Evolutionary conservation across 257 asterid genomes (phyloP).

Genomic region (Ligustrum vulgare): DNA sequence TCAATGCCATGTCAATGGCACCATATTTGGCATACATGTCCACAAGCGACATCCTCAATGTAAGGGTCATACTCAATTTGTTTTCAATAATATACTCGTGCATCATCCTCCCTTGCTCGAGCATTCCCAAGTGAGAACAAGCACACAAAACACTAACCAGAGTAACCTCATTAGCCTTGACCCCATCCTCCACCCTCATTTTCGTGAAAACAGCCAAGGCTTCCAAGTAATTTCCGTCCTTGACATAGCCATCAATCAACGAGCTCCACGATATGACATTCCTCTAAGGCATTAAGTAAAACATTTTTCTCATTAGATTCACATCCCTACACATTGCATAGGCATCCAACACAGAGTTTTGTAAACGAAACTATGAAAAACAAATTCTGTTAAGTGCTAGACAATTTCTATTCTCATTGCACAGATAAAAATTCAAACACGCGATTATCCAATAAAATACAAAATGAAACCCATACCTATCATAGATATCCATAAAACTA

Average conservation of each 20-base stretch:
- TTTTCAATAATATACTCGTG: constrained; percentile 48
- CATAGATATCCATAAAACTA: neutral
- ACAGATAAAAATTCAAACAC: constrained; percentile 2
- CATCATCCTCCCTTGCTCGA: constrained; percentile 64
- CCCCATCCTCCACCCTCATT: constrained; percentile 44
- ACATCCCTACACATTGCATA: constrained; percentile 67
- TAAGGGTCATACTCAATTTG: constrained; percentile 45
- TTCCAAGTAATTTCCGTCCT: constrained; percentile 45
- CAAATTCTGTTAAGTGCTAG: neutral
- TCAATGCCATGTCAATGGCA: constrained; percentile 56
- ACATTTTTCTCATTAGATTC: constrained; percentile 51
- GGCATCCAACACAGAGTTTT: constrained; percentile 51
- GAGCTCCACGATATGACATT: constrained; percentile 90
- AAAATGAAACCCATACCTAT: constrained; percentile 7
- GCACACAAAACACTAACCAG: constrained; percentile 74
- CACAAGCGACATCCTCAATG: constrained; percentile 57
- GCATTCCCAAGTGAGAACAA: constrained; percentile 76
- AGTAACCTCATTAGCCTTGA: constrained; percentile 62
- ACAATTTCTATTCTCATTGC: neutral
- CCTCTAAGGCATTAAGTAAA: constrained; percentile 58
- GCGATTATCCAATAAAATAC: neutral
- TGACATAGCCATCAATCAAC: constrained; percentile 74
- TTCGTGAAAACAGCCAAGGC: constrained; percentile 47
- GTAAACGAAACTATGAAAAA: neutral
- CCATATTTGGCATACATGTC: constrained; percentile 90